Evolutionary conservation across 2,329 filamentous ascomycete genomes (phyloP).

Genomic region (Cryoendolithus antarcticus): DNA sequence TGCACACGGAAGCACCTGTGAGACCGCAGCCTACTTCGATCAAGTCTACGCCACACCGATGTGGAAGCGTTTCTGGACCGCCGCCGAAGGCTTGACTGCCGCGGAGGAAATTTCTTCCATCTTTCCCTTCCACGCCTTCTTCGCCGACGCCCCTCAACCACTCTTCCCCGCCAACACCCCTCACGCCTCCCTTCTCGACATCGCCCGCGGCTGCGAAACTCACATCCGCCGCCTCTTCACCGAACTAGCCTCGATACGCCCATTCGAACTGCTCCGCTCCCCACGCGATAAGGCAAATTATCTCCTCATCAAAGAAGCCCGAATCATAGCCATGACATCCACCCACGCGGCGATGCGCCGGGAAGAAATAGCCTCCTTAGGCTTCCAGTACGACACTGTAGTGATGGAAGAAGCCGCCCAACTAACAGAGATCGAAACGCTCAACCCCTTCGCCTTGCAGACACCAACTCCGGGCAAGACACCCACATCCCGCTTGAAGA

Average conservation of each 20-base stretch:
- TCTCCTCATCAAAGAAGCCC: slow-evolving; percentile 85
- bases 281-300: slow-evolving; percentile 94
- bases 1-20: slow-evolving; percentile 89
- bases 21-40: slow-evolving; percentile 95
- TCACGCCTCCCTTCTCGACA: slow-evolving; percentile 57
- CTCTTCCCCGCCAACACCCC: slow-evolving; percentile 59
- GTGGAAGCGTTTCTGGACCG: slow-evolving; percentile 74
- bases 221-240: slow-evolving; percentile 86
- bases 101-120: slow-evolving; percentile 51
- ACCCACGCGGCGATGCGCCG: slow-evolving; percentile 93
- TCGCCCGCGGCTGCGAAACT: slow-evolving; percentile 71
- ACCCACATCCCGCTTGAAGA: slow-evolving; percentile 62
- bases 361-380: slow-evolving; percentile 78
- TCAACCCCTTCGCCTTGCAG: slow-evolving; percentile 89
- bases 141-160: slow-evolving; percentile 74
- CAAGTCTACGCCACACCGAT: slow-evolving; percentile 78
- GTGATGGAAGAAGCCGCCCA: slow-evolving; percentile 98
- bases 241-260: slow-evolving; percentile 82
- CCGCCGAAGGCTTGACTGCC: slow-evolving; percentile 41
- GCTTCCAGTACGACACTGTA: slow-evolving; percentile 95
- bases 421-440: slow-evolving; percentile 94
- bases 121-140: slow-evolving; percentile 85
- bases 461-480: slow-evolving; percentile 30
- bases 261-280: slow-evolving; percentile 83
- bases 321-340: slow-evolving; percentile 96